Base-by-base conservation (phyloP, 192 early-diverging fungal species). In the Coemansia sp. region DNA sequence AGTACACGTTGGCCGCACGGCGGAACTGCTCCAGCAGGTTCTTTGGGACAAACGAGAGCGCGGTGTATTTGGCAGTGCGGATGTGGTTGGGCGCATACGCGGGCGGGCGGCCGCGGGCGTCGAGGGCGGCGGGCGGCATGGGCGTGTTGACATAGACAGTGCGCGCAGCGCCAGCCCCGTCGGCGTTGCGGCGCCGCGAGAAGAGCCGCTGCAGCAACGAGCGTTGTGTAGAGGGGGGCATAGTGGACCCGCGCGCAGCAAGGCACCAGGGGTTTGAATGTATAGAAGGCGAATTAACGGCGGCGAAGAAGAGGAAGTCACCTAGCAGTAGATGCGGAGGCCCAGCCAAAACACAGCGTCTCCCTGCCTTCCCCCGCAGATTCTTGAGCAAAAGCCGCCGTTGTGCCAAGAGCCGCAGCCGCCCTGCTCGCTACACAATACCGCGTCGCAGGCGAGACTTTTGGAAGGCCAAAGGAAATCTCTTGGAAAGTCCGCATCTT, bases 11-110 rank as follows among this genome's bases (percentile, higher is more conserved):
- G 36, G 96, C 96, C 6, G 95, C 79, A 29, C 83, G 81, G 7
- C 90, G 85, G 66, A 99, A 99, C 76, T 99, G 94, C 80, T 97
- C 94, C 62, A 90, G 88, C 46, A 99, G 60, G 51, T 96, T 96
- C 61, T 92, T 94, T 14, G 94, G 94, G 12, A 99, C 63, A 68
- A 97, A 99, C 0, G 87, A 85, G 9, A 90, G 38, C 4, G 87
- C 58, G 5, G 90, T 90, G 77, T 99, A 99, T 65, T 97, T 99
- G 16, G 85, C 79, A 0, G 94, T 97, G 28, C 79, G 69, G 20
- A 97, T 80, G 54, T 85, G 81, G 75, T 97, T 97, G 54, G 71
- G 66, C 18, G 71, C 51, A 47, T 76, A 81, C 39, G 39, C 47
- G 9, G 51, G 50, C 16, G 55, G 56, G 5, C 60, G 50, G 14